Conservation (phyloP, 164 flowering plant species). For the Vitis cinerea region DNA sequence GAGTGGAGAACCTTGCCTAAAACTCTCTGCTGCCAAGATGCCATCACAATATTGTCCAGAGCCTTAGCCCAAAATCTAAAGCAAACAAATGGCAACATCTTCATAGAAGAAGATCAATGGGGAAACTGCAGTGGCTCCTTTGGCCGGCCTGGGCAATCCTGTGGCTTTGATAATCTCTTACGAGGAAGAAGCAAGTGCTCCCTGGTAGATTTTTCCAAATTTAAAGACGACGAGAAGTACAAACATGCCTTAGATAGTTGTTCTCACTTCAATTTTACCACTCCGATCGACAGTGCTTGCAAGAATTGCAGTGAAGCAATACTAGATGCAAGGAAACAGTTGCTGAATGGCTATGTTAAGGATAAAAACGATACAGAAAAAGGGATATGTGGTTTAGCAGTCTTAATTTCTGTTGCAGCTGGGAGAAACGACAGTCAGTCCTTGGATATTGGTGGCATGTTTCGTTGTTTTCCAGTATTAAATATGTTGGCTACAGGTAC, state of each 20-base stretch:
- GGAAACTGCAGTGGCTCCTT: conserved; percentile 25
- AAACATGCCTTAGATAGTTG: conserved; percentile 17
- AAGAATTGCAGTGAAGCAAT: conserved; percentile 28
- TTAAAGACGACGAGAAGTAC: conserved; percentile 2
- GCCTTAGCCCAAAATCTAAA: conserved; percentile 33
- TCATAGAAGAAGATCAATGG: conserved; percentile 38
- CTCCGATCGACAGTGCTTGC: conserved; percentile 30
- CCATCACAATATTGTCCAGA: conserved; percentile 32
- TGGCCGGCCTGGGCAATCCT: conserved; percentile 10
- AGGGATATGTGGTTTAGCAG: conserved; percentile 35
- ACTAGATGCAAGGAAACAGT: neutral
- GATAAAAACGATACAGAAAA: conserved; percentile 1
- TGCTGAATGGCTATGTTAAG: conserved; percentile 1
- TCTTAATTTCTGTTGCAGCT: conserved; percentile 32
- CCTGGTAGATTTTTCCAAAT: conserved; percentile 4
- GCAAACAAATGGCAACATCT: conserved; percentile 21
- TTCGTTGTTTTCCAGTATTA: conserved; percentile 42
- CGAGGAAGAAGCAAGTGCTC: conserved; percentile 36
- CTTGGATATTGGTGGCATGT: conserved; percentile 30
- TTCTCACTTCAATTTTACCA: conserved; percentile 20
- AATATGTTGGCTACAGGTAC: conserved; percentile 11
- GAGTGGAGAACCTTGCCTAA: conserved; percentile 38
- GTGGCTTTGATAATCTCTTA: conserved; percentile 35
- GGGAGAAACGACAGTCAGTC: conserved; percentile 12
- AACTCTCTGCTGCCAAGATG: conserved; percentile 50